These are phyloP conservation scores for Tillandsia leiboldiana DNA, from an alignment of 176 grass and related monocot species.

Conservation along the genomic window DNA sequence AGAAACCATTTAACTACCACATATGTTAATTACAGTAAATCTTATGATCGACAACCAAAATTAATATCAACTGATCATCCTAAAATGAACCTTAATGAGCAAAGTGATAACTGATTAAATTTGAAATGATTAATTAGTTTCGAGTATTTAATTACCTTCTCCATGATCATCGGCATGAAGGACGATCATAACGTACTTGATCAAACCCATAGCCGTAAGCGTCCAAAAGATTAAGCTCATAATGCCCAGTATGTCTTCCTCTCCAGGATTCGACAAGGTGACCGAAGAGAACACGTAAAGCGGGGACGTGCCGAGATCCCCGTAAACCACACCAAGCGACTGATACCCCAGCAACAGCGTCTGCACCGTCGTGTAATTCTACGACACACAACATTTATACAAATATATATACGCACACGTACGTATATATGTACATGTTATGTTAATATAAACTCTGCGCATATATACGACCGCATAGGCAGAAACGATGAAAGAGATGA, in stretches of 20 bases:
- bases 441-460: background rate
- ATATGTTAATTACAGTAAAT: no score
- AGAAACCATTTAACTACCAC: no score
- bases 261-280: conserved; percentile 23
- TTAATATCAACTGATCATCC: no score
- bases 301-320: conserved; percentile 70
- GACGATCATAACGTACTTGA: conserved; percentile 62
- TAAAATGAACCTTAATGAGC: no score
- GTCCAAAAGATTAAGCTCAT: conserved; percentile 75
- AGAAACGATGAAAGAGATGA: background rate
- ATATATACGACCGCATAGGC: background rate
- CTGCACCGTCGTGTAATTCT: conserved; percentile 45
- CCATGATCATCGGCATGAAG: conserved; percentile 63
- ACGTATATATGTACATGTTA: background rate
- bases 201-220: conserved; percentile 49
- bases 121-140: no score
- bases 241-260: conserved; percentile 47
- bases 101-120: no score
- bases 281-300: conserved; percentile 71
- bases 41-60: no score
- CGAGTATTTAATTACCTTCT: conserved; percentile 37
- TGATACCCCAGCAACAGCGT: conserved; percentile 44
- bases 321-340: conserved; percentile 69
- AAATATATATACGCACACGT: background rate
- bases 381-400: background rate